Evolutionary conservation across 441 rosid genomes (phyloP), one percentile per base, ranked within the genome.

Genomic region (Pelargonium citronellum): DNA sequence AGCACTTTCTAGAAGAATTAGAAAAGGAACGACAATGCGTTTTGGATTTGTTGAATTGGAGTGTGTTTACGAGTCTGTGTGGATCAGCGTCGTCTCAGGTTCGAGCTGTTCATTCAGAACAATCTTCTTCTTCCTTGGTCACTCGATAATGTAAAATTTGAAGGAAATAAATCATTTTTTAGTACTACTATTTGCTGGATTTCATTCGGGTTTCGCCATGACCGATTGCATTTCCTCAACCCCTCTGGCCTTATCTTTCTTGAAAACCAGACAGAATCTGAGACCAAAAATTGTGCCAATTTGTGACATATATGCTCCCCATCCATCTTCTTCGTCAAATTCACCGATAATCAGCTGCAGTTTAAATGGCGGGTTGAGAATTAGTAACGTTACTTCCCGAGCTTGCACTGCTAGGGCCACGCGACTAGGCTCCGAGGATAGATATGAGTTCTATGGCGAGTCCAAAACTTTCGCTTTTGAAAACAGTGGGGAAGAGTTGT

Each of bases 391-490:
- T 72, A 58, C 8, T 49, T 34, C 30, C 72, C 68, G 49, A 64
- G 15, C 73, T 27, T 51, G 30, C 64, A 41, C 67, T 1, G 20
- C 60, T 53, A 78, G 66, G 20, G 27, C 81, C 22, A 19, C 67
- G 44, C 62, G 68, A 43, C 27, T 58, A 16, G 73, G 58, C 15
- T 73, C 60, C 7, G 60, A 16, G 60, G 20, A 5, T 53, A 19
- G 17, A 15, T 34, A 34, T 81, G 53, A 82, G 80, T 74, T 81
- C 72, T 57, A 79, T 68, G 68, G 86, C 81, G 17, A 71, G 43
- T 46, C 61, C 46, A 19, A 72, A 4, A 11, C 27, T 12, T 69
- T 75, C 64, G 81, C 73, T 46, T 76, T 79, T 47, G 70, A 27
- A 55, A 24, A 67, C 20, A 66, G 24, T 60, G 66, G 37, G 30